phyloP scores from a whole-genome alignment of 116 monocot genomes.

The Zostera marina region DNA sequence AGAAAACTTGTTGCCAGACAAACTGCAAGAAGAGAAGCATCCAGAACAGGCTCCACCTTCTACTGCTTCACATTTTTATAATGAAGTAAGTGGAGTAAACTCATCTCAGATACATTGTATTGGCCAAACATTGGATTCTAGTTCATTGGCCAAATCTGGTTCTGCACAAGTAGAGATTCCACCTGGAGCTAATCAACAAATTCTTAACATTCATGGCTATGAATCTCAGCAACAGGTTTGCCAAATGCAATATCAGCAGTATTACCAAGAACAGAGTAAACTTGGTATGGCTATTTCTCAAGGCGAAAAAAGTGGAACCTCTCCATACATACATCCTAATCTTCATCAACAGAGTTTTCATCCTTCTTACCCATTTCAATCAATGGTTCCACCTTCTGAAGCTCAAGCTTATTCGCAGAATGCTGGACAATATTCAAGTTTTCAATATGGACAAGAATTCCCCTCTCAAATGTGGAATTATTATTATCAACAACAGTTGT shows the following conservation, averaged over 20 bases:
- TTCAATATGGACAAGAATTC: constrained; percentile 30
- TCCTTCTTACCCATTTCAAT: constrained; percentile 16
- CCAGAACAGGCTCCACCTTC: neutral
- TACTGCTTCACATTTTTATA: neutral
- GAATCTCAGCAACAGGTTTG: constrained; percentile 12
- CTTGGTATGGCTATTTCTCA: constrained; percentile 30
- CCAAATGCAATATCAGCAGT: constrained; percentile 16
- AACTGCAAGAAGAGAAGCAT: neutral
- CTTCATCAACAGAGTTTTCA: constrained; percentile 16
- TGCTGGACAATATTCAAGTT: constrained; percentile 24
- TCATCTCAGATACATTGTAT: neutral
- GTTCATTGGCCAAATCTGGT: neutral
- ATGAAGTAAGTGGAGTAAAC: neutral
- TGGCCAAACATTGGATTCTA: neutral
- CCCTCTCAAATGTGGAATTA: constrained; percentile 43
- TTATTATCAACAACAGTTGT: constrained; percentile 52
- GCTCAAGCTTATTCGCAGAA: constrained; percentile 14
- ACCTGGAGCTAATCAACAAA: constrained; percentile 2
- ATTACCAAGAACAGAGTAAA: constrained; percentile 20
- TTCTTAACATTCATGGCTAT: constrained; percentile 1
- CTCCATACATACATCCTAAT: constrained; percentile 20
- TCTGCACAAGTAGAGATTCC: constrained; percentile 10
- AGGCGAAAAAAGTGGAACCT: constrained; percentile 15
- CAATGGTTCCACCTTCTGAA: constrained; percentile 13
- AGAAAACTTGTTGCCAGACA: neutral